Evolutionary conservation across 225 moss, liverwort and hornwort species (phyloP), one percentile per base, ranked within the genome.

Genomic region (Sphagnum contortum): DNA sequence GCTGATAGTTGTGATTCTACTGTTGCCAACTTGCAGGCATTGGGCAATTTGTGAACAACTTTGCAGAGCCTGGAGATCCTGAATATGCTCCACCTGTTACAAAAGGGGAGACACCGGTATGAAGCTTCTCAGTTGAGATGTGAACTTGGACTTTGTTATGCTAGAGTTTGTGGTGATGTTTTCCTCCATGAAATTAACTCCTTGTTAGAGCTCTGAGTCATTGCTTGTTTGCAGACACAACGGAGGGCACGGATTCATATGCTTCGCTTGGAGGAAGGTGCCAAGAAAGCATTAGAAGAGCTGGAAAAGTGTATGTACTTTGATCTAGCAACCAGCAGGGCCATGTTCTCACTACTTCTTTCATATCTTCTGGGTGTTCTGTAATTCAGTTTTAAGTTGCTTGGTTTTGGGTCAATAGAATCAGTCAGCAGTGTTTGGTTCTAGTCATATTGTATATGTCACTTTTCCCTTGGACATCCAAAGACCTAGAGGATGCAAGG

Each of bases 21-120:
- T 29, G 29, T 57, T 10, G 55, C 4, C 8, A 47, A 45, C 47
- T 44, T 77, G 56, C 79, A 85, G 94, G 98, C 2, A 88, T 98
- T 49, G 93, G 98, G 47, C 91, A 93, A 50, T 93, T 91, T 61
- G 93, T 98, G 59, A 85, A 79, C 49, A 83, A 93, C 64, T 98
- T 98, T 69, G 98, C 98, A 49, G 92, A 98, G 50, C 98, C 93
- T 67, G 98, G 98, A 63, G 98, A 98, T 72, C 75, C 89, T 5
- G 98, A 98, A 72, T 98, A 93, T 70, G 82, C 93, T 47, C 98
- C 98, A 75, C 98, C 93, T 48, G 98, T 98, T n/a, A 98, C 98
- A 7, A 93, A 91, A 65, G 98, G 93, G 65, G 98, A 98, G 79
- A 98, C 98, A 44, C 93, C 98, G 56, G 89, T 87, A 76, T 73